These are phyloP conservation scores for Diaporthe citrichinensis DNA, from an alignment of 2,329 filamentous ascomycete genomes.

Conservation along the genomic window DNA sequence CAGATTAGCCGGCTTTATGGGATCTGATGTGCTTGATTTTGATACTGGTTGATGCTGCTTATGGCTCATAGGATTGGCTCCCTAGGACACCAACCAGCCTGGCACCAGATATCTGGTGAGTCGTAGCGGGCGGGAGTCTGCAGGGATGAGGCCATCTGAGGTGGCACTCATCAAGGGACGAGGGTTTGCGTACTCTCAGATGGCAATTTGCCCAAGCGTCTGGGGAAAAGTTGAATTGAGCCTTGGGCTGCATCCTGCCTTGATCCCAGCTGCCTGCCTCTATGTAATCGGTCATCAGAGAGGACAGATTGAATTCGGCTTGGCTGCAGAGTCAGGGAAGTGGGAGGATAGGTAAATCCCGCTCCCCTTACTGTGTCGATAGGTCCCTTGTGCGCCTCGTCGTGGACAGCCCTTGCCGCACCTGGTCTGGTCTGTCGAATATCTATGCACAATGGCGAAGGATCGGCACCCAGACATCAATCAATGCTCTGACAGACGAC, in stretches of 20 bases:
- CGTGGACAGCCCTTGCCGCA: constrained; percentile 9
- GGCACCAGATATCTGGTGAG: constrained; percentile 23
- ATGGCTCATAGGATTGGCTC: background rate
- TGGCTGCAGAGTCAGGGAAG: constrained; percentile 26
- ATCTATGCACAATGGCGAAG: background rate
- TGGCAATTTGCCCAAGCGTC: constrained; percentile 23
- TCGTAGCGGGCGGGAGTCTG: background rate
- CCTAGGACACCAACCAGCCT: background rate
- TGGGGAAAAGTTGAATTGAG: constrained; percentile 33
- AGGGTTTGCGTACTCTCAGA: background rate
- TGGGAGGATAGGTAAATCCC: background rate
- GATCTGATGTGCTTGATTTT: constrained; percentile 10
- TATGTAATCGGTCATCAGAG: constrained; percentile 7
- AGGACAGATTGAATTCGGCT: constrained; percentile 30
- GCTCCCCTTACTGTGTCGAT: background rate
- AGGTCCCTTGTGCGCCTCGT: background rate
- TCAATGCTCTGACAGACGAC: background rate
- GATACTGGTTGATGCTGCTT: background rate
- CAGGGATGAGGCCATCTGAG: constrained; percentile 7
- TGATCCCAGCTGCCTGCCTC: constrained; percentile 13
- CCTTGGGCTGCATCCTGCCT: constrained; percentile 32
- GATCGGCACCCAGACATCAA: background rate
- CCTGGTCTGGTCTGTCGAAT: background rate
- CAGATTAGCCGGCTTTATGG: background rate
- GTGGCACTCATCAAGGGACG: background rate